A percentile compares a stretch with the other conserved stretches of the same genome.
Evolutionary conservation across 257 asterid species (phyloP).

Genomic region (Ophiorrhiza pumila): DNA sequence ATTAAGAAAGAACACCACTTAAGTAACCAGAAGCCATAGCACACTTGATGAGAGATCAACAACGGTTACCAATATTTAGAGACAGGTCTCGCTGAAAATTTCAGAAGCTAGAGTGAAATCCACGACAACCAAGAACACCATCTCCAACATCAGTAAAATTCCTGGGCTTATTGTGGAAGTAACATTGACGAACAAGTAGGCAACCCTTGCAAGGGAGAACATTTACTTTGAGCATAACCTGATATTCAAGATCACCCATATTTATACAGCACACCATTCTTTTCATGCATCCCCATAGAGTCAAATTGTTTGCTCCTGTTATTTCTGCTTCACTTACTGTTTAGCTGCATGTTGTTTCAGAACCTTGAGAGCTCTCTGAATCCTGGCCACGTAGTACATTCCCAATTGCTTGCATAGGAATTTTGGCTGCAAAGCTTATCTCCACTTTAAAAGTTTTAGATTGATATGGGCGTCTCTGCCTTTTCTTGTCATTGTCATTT

Average conservation of each 20-base stretch:
- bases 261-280: not conserved
- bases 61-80: constrained; percentile 60
- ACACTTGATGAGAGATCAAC: not conserved
- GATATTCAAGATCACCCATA: not conserved
- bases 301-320: no score
- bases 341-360: constrained; percentile 89
- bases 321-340: constrained; percentile 71
- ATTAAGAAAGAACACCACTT: not conserved
- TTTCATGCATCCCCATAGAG: not conserved
- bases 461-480: no score
- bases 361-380: constrained; percentile 72
- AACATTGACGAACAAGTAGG: constrained; percentile 74
- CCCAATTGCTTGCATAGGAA: no score
- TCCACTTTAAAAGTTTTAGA: no score
- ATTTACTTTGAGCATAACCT: constrained; percentile 7
- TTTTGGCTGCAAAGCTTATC: no score
- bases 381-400: constrained; percentile 82
- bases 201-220: constrained; percentile 57
- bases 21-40: not conserved
- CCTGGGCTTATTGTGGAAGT: constrained; percentile 62
- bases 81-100: constrained; percentile 77
- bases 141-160: no score
- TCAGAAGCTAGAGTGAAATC: constrained; percentile 82
- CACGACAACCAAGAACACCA: constrained; percentile 81
- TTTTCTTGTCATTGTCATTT: no score